phyloP scores from a whole-genome alignment of 345 rosid species.

The Schrenkiella parvula region DNA sequence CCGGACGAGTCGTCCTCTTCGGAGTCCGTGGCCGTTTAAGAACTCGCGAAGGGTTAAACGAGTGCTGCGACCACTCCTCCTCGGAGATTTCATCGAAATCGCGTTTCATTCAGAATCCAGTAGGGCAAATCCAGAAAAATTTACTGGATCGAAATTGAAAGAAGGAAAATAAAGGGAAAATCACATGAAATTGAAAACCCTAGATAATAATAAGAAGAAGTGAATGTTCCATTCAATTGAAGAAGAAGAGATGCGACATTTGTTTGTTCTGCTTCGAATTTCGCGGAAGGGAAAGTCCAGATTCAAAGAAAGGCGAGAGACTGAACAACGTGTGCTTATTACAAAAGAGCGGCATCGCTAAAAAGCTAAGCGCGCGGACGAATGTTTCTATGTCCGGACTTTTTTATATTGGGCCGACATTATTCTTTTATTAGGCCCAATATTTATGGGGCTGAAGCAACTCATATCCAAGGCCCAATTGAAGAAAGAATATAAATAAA shows the following conservation, averaged over 20 bases:
- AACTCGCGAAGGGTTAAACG: constrained; percentile 78
- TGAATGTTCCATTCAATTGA: neutral
- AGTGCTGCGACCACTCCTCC: constrained; percentile 77
- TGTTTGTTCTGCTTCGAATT: constrained; percentile 8
- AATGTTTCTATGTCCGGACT: neutral
- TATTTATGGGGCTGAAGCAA: neutral
- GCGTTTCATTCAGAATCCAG: constrained; percentile 52
- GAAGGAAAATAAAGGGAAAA: neutral
- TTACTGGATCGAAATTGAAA: neutral
- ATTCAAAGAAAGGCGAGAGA: constrained; percentile 23
- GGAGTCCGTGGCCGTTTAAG: constrained; percentile 42
- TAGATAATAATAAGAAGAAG: neutral
- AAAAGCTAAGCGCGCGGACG: neutral
- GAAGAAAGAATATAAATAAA: too few species aligned
- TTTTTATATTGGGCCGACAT: neutral
- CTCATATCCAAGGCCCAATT: neutral
- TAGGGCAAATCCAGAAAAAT: neutral
- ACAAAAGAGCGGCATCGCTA: neutral
- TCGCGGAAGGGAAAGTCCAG: constrained; percentile 32
- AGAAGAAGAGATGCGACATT: constrained; percentile 9
- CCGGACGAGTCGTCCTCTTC: constrained; percentile 15
- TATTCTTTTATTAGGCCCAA: neutral
- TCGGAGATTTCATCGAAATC: constrained; percentile 81
- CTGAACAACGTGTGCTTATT: constrained; percentile 15
- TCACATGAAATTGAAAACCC: constrained; percentile 20